A percentile compares a stretch with the other conserved stretches of the same genome.
Evolutionary conservation across 148 eudicot genomes (phyloP).

Genomic region (Dianthus caryophyllus): DNA sequence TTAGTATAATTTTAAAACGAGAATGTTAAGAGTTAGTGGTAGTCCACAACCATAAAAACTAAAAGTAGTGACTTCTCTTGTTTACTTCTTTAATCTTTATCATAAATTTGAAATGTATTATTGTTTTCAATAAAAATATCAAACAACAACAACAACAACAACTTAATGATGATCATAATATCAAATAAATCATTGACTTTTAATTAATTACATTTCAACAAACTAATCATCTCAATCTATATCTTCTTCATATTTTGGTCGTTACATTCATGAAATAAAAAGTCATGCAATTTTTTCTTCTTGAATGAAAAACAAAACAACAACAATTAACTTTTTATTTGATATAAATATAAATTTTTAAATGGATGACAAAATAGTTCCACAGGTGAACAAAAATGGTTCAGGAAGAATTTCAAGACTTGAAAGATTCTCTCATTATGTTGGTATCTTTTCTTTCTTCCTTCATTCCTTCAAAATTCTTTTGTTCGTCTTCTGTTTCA

Average conservation of each 20-base stretch:
- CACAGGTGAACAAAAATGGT: conserved; percentile 33
- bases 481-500: background rate
- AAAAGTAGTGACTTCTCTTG: background rate
- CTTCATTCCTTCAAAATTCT: background rate
- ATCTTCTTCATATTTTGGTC: background rate
- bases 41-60: background rate
- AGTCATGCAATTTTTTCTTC: too few relatives aligned
- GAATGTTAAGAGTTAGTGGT: conserved; percentile 4
- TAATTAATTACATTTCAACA: background rate
- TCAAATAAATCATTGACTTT: conserved; percentile 6
- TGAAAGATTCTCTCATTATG: conserved; percentile 77
- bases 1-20: too few relatives aligned
- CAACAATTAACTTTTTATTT: too few relatives aligned
- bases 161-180: background rate
- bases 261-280: too few relatives aligned
- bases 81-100: background rate
- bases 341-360: too few relatives aligned
- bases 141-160: background rate
- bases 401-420: conserved; percentile 57
- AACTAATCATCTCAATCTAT: background rate
- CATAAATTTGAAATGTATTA: background rate
- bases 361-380: conserved; percentile 40
- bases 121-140: background rate
- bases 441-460: conserved; percentile 40
- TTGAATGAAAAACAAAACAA: too few relatives aligned